Conservation (phyloP, 192 early-diverging fungal species). For the Pilobolus umbonatus region DNA sequence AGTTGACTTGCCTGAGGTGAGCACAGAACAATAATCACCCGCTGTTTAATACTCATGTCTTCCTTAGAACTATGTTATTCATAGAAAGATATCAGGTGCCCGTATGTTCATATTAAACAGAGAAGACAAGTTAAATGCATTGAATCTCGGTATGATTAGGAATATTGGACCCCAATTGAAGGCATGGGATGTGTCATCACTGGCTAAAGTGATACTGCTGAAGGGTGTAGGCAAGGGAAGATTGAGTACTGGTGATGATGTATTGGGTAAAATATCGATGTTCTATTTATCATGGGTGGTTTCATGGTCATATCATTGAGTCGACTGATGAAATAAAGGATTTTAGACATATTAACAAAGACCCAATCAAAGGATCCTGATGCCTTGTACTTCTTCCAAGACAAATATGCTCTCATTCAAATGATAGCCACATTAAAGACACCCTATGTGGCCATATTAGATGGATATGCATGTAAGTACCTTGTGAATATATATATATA, state of each 20-base stretch:
- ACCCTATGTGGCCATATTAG: constrained; percentile 83
- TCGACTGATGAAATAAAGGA: not conserved
- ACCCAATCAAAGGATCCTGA: constrained; percentile 36
- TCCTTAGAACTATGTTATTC: constrained; percentile 24
- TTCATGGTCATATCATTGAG: not conserved
- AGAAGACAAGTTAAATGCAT: constrained; percentile 83
- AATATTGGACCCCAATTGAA: constrained; percentile 77
- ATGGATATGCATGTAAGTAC: constrained; percentile 69
- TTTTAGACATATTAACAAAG: constrained; percentile 41
- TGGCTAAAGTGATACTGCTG: constrained; percentile 87
- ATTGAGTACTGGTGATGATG: constrained; percentile 90
- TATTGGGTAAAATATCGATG: constrained; percentile 36
- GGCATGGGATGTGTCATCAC: constrained; percentile 83
- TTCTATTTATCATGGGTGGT: not conserved
- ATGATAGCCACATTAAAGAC: constrained; percentile 80
- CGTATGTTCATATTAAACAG: constrained; percentile 74
- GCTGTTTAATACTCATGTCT: not conserved
- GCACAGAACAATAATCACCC: not conserved
- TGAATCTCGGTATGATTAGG: constrained; percentile 83
- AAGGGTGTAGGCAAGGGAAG: constrained; percentile 66
- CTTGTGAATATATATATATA: not conserved
- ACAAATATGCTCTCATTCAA: constrained; percentile 90
- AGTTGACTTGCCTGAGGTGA: constrained; percentile 10
- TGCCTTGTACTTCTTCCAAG: constrained; percentile 81
- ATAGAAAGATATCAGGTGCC: constrained; percentile 35